A percentile compares a stretch with the other conserved stretches of the same genome.
phyloP scores from a whole-genome alignment of 345 rosid species.

The Rhizophora mangle region DNA sequence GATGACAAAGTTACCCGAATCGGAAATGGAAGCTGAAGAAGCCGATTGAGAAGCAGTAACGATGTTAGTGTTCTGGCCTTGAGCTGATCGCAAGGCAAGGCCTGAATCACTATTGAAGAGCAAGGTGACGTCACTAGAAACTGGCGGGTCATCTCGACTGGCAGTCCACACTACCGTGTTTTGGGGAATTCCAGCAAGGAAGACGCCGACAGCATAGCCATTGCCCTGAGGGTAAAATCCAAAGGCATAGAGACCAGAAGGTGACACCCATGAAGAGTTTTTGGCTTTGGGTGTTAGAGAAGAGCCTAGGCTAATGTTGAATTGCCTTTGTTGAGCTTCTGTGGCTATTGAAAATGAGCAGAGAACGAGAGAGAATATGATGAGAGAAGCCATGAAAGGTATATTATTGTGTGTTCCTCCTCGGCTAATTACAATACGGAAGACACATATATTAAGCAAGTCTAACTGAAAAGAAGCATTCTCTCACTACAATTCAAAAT shows the following conservation, averaged over 20 bases:
- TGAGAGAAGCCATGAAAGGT: conserved; percentile 2
- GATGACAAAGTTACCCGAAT: conserved; percentile 25
- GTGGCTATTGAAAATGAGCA: not conserved
- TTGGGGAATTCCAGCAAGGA: conserved; percentile 17
- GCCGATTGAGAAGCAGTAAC: not conserved
- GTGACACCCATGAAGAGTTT: conserved; percentile 30
- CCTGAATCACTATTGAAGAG: not conserved
- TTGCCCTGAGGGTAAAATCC: conserved; percentile 31
- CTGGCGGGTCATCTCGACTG: conserved; percentile 12
- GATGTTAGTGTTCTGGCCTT: not conserved
- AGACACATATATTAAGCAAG: too few species aligned
- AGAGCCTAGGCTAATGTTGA: conserved; percentile 18
- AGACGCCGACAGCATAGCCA: conserved; percentile 30
- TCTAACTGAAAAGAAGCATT: too few species aligned
- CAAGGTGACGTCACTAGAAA: conserved; percentile 12
- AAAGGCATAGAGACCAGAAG: conserved; percentile 33
- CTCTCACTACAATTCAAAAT: too few species aligned
- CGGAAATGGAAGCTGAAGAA: conserved; percentile 19
- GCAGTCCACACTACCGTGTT: conserved; percentile 22
- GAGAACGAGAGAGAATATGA: conserved; percentile 1
- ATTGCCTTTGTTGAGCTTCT: conserved; percentile 18
- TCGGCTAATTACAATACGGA: not conserved
- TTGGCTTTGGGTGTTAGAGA: conserved; percentile 17
- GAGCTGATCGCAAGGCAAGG: conserved; percentile 7
- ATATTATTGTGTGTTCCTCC: not conserved